Evolutionary conservation across 176 grass and related monocot genomes (phyloP).

Genomic region (Ensete ventricosum): DNA sequence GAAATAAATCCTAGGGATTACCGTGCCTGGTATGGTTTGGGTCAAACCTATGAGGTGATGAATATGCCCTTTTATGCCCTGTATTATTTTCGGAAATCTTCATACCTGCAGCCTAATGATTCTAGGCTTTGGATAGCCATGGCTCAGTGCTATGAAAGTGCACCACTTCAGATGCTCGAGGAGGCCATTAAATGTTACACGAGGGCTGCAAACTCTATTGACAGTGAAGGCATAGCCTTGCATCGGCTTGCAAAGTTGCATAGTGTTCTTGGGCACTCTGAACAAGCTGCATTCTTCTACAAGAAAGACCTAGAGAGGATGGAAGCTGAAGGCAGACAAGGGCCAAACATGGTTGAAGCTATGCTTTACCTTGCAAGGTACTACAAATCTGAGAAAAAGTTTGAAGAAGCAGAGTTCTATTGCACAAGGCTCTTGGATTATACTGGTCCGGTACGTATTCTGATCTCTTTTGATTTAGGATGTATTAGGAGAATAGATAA

Average conservation of each 20-base stretch:
- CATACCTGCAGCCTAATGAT: slow-evolving; percentile 82
- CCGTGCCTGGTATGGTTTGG: slow-evolving; percentile 96
- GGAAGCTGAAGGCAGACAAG: slow-evolving; percentile 87
- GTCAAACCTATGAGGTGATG: slow-evolving; percentile 99
- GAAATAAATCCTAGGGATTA: slow-evolving; percentile 97
- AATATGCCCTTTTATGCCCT: slow-evolving; percentile 88
- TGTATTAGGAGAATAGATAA: slow-evolving; percentile 9
- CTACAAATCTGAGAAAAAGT: slow-evolving; percentile 55
- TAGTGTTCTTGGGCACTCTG: slow-evolving; percentile 51
- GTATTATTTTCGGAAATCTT: slow-evolving; percentile 82
- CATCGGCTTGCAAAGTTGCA: slow-evolving; percentile 77
- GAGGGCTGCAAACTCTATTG: slow-evolving; percentile 68
- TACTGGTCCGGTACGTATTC: slow-evolving; percentile 77
- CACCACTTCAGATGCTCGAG: slow-evolving; percentile 76
- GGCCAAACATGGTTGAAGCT: slow-evolving; percentile 76
- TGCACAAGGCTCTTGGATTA: slow-evolving; percentile 88
- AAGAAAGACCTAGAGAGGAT: slow-evolving; percentile 89
- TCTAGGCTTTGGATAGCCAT: slow-evolving; percentile 95
- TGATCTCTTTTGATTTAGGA: slow-evolving; percentile 6
- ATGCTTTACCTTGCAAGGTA: slow-evolving; percentile 85
- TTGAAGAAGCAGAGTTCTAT: slow-evolving; percentile 77
- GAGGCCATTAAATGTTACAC: slow-evolving; percentile 95
- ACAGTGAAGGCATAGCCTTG: slow-evolving; percentile 87
- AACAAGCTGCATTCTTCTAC: slow-evolving; percentile 78
- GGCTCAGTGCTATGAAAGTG: slow-evolving; percentile 96